Evolutionary conservation across 2,329 filamentous ascomycete species (phyloP).

Genomic region (Pestalotiopsis fici): DNA sequence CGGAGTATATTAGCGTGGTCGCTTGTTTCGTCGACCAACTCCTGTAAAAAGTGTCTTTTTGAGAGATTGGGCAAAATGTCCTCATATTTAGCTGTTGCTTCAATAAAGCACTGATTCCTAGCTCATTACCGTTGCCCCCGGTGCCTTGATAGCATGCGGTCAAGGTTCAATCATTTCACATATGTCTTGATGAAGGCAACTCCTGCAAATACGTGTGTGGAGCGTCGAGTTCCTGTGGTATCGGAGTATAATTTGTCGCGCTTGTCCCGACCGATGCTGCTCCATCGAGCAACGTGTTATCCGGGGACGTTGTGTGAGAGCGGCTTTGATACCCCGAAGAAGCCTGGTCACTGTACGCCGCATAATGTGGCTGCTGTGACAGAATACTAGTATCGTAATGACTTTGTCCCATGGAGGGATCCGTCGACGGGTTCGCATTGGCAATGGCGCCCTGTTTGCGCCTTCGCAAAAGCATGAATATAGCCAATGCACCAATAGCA

Average conservation of each 20-base stretch:
- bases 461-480: not conserved
- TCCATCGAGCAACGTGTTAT: not conserved
- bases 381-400: not conserved
- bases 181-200: not conserved
- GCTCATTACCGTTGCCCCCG: not conserved
- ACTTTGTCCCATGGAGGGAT: not conserved
- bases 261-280: not conserved
- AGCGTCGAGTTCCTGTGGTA: not conserved
- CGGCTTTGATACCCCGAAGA: not conserved
- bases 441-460: not conserved
- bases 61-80: too few species aligned
- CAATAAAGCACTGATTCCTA: not conserved
- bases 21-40: not conserved
- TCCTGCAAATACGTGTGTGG: not conserved
- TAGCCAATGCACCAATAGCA: not conserved
- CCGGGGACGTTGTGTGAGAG: not conserved
- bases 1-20: not conserved
- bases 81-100: not conserved
- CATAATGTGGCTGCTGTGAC: not conserved
- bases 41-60: not conserved
- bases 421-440: not conserved
- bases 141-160: not conserved
- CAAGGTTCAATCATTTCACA: not conserved
- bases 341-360: not conserved
- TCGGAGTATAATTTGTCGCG: not conserved